phyloP scores from a whole-genome alignment of 768 basidiomycete species.

The Russula compacta region DNA sequence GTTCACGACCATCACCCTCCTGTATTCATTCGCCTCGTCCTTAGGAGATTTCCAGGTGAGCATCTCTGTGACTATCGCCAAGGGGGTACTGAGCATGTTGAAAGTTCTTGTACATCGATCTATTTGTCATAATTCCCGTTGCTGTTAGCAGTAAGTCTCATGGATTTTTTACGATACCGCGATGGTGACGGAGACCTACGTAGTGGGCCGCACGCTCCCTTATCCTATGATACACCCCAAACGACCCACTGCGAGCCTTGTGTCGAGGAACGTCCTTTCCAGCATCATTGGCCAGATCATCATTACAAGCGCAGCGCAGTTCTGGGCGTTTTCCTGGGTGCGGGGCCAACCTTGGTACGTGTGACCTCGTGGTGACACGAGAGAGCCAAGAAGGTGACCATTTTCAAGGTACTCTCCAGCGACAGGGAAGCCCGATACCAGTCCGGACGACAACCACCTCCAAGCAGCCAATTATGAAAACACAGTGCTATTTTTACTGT shows the following conservation, averaged over 20 bases:
- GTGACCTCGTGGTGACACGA: background rate
- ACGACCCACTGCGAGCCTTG: slow-evolving; percentile 88
- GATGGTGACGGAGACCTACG: slow-evolving; percentile 8
- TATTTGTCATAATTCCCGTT: slow-evolving; percentile 95
- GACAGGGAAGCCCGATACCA: slow-evolving; percentile 31
- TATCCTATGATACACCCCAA: slow-evolving; percentile 81
- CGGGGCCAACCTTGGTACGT: slow-evolving; percentile 73
- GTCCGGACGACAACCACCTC: slow-evolving; percentile 48
- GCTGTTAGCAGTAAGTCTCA: slow-evolving; percentile 81
- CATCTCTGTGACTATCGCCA: background rate
- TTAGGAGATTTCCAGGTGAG: slow-evolving; percentile 92
- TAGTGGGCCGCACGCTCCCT: slow-evolving; percentile 94
- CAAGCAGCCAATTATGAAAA: slow-evolving; percentile 89
- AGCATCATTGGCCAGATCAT: slow-evolving; percentile 91
- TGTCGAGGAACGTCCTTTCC: slow-evolving; percentile 89
- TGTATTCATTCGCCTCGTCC: slow-evolving; percentile 95
- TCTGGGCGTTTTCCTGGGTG: slow-evolving; percentile 88
- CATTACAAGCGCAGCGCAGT: slow-evolving; percentile 73
- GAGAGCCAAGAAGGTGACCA: background rate
- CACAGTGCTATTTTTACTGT: slow-evolving; percentile 82
- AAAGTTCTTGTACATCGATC: slow-evolving; percentile 93
- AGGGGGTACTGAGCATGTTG: slow-evolving; percentile 13
- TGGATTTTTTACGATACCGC: slow-evolving; percentile 8
- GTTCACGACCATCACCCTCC: slow-evolving; percentile 92
- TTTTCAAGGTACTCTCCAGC: slow-evolving; percentile 14